These are phyloP conservation scores for Vanrija sp. DNA, from an alignment of 1,284 basidiomycete species.

Conservation along the genomic window DNA sequence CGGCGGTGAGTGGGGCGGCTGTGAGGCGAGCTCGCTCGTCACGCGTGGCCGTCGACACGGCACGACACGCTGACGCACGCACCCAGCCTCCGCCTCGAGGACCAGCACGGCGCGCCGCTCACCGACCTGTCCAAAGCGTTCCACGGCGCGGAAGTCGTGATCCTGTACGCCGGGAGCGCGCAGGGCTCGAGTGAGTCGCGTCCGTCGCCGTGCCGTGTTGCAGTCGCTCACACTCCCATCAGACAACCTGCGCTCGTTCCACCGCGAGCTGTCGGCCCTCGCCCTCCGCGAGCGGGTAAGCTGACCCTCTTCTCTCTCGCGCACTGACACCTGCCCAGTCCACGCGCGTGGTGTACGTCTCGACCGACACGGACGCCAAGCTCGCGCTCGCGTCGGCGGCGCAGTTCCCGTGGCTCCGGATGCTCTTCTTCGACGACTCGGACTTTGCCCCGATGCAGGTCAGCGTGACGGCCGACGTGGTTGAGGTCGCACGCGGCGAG, in stretches of 20 bases:
- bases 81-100: constrained; percentile 43
- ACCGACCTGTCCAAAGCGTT: constrained; percentile 40
- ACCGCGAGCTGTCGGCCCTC: constrained; percentile 7
- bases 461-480: constrained; percentile 22
- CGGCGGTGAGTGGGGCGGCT: constrained; percentile 35
- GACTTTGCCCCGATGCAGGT: constrained; percentile 44
- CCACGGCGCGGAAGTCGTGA: constrained; percentile 39
- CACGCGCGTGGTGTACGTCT: constrained; percentile 44
- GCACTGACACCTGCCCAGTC: constrained; percentile 12
- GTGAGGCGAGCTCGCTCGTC: background rate
- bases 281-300: constrained; percentile 8
- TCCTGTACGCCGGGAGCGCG: constrained; percentile 47
- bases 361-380: constrained; percentile 40
- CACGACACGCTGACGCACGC: background rate
- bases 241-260: constrained; percentile 31
- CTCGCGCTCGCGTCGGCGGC: constrained; percentile 27
- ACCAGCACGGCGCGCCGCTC: constrained; percentile 38
- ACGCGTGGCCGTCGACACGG: too few species aligned
- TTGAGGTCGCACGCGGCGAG: constrained; percentile 47
- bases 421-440: constrained; percentile 48
- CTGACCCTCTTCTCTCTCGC: background rate
- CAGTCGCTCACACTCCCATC: background rate
- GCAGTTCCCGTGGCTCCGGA: constrained; percentile 44
- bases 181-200: constrained; percentile 36
- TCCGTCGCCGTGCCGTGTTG: background rate